phyloP scores from a whole-genome alignment of 768 basidiomycete species.

The Russula olivacea region DNA sequence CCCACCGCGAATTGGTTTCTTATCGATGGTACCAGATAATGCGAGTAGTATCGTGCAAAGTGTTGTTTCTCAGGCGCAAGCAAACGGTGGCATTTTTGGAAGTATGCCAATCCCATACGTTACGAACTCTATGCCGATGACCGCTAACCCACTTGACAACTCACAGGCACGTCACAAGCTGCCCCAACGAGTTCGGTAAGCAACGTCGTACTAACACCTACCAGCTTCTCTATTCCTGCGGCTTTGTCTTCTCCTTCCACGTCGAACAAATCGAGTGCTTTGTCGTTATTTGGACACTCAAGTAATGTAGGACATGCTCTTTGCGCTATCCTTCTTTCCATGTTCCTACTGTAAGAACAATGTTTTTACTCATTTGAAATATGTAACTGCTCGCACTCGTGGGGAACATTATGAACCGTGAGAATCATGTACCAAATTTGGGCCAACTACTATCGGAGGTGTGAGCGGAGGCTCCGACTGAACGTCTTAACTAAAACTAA shows the following conservation, averaged over 20 bases:
- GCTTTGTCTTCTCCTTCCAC: background rate
- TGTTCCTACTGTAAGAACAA: conserved; percentile 2
- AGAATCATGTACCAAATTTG: background rate
- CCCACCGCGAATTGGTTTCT: conserved; percentile 61
- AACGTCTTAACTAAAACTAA: background rate
- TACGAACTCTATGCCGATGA: background rate
- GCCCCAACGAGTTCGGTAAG: conserved; percentile 1
- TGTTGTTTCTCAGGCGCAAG: conserved; percentile 29
- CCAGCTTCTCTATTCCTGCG: background rate
- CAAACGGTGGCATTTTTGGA: conserved; percentile 30
- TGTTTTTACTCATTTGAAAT: background rate
- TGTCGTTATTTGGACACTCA: background rate
- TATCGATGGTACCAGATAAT: conserved; percentile 61
- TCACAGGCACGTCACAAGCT: conserved; percentile 15
- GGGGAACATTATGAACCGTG: background rate
- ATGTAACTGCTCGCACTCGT: no score
- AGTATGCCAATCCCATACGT: conserved; percentile 29
- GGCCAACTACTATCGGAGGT: background rate
- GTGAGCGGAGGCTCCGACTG: background rate
- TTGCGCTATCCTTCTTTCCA: background rate
- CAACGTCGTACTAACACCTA: background rate
- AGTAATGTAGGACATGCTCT: background rate
- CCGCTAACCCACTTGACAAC: background rate
- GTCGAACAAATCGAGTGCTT: background rate
- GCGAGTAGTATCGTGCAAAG: conserved; percentile 37